Percentiles rank a stretch among this genome's conserved stretches.
Evolutionary conservation across 805 yeast genomes (phyloP).

Genomic region (Starmerella sp.): DNA sequence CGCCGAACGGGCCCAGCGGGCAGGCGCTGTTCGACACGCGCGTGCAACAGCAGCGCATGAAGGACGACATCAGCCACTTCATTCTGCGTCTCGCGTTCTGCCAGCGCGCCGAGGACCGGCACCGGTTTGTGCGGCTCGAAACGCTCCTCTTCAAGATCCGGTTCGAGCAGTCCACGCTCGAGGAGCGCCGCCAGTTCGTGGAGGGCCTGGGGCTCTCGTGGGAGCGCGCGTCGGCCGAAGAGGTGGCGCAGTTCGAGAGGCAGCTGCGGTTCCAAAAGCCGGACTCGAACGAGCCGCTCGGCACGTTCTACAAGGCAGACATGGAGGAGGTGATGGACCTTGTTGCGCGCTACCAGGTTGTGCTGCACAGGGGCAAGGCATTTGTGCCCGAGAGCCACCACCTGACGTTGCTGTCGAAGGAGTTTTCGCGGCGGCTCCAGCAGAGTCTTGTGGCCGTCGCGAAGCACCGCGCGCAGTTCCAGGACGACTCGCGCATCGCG

Average conservation of each 20-base stretch:
- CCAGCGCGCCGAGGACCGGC: conserved; percentile 65
- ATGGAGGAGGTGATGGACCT: conserved; percentile 72
- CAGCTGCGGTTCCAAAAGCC: conserved; percentile 35
- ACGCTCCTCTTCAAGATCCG: conserved; percentile 62
- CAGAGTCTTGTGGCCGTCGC: conserved; percentile 54
- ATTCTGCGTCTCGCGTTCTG: conserved; percentile 84
- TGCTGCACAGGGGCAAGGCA: conserved; percentile 57
- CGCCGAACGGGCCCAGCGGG: conserved; percentile 23
- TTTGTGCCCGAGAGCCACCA: conserved; percentile 79
- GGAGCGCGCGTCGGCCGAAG: conserved; percentile 54
- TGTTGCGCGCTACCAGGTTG: conserved; percentile 61
- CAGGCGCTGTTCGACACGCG: background rate
- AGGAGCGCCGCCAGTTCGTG: conserved; percentile 66
- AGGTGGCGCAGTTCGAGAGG: conserved; percentile 42
- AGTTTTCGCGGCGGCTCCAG: conserved; percentile 46
- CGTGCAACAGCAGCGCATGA: conserved; percentile 45
- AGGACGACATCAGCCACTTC: conserved; percentile 87
- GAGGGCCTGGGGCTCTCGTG: conserved; percentile 54
- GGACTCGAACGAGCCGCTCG: conserved; percentile 33
- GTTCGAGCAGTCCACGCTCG: conserved; percentile 47
- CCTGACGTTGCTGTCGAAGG: conserved; percentile 54
- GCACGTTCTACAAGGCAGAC: conserved; percentile 53
- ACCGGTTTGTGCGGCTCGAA: conserved; percentile 69
- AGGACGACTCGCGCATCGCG: conserved; percentile 80
- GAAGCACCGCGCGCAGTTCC: conserved; percentile 68